Base-by-base conservation (phyloP, 139 green algal genomes). In the Edaphochlamys debaryana region DNA sequence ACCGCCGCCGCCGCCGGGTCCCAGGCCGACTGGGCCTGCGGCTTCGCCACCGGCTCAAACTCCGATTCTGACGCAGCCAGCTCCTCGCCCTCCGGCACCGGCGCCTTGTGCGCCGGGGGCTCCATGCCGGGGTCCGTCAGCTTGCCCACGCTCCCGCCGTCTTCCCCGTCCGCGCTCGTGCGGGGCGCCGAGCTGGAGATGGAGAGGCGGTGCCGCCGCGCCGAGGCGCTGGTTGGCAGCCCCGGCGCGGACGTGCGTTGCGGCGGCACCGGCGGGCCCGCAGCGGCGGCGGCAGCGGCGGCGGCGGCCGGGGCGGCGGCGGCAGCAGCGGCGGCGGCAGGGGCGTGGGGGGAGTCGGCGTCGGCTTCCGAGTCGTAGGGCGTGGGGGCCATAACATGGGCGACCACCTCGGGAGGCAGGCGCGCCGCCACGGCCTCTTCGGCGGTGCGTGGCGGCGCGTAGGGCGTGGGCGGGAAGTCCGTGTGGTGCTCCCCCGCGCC, bases 121-220 rank as follows among this genome's bases (percentile, higher is more conserved):
- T n/a, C n/a, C n/a, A n/a, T n/a, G n/a, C n/a, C n/a, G n/a, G n/a
- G n/a, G n/a, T n/a, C n/a, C n/a, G n/a, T n/a, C n/a, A n/a, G n/a
- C n/a, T n/a, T n/a, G n/a, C n/a, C n/a, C n/a, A n/a, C n/a, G n/a
- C n/a, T n/a, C n/a, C n/a, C n/a, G n/a, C n/a, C n/a, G n/a, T n/a
- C n/a, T n/a, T n/a, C n/a, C n/a, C n/a, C n/a, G n/a, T n/a, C n/a
- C n/a, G n/a, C n/a, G n/a, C n/a, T n/a, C n/a, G n/a, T n/a, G n/a
- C n/a, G n/a, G n/a, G n/a, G n/a, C n/a, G n/a, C n/a, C n/a, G 60
- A 67, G 64, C 34, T 69, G 9, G 36, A 74, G 27, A 82, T 63
- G 32, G 62, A 74, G 13, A 82, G 60, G 2, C 76, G 76, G 42
- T 82, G 76, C 56, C 63, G 62, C 3, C 76, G 76, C 11, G 42